Conservation (phyloP, 352 stramenopile genomes). For the Aphanomyces stellatus region DNA sequence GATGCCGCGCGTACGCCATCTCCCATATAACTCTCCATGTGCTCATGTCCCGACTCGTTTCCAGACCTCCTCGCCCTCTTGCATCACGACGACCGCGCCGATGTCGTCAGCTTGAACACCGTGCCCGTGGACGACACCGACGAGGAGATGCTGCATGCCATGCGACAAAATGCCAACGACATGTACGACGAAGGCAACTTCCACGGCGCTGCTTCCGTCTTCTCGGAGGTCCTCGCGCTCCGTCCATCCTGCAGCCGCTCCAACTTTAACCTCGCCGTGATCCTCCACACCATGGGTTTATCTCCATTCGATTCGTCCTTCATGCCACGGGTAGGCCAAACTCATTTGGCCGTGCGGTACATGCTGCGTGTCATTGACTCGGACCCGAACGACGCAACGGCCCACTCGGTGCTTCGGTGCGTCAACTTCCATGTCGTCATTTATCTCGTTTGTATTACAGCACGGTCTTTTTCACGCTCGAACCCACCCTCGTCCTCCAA, state of each 20-base stretch:
- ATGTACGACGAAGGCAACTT: constrained; percentile 52
- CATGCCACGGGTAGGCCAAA: constrained; percentile 38
- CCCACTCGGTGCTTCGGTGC: constrained; percentile 63
- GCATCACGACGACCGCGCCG: too few relatives aligned
- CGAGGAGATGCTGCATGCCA: constrained; percentile 17
- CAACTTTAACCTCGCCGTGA: constrained; percentile 71
- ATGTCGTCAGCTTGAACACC: too few relatives aligned
- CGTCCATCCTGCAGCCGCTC: constrained; percentile 48
- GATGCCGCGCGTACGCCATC: too few relatives aligned
- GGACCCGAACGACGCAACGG: constrained; percentile 62
- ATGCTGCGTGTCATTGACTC: constrained; percentile 62
- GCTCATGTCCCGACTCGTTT: too few relatives aligned
- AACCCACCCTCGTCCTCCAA: constrained; percentile 40
- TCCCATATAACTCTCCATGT: too few relatives aligned
- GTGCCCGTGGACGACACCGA: too few relatives aligned
- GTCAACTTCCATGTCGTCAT: background rate
- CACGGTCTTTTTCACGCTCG: constrained; percentile 49
- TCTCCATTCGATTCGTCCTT: constrained; percentile 1
- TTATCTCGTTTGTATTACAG: constrained; percentile 22
- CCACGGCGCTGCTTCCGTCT: constrained; percentile 33
- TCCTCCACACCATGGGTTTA: constrained; percentile 53
- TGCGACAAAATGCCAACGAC: constrained; percentile 32
- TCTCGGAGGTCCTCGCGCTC: constrained; percentile 38
- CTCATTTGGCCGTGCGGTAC: constrained; percentile 49
- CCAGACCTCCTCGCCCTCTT: too few relatives aligned